phyloP scores from a whole-genome alignment of 2,329 filamentous ascomycete genomes.

The Colletotrichum higginsianum region DNA sequence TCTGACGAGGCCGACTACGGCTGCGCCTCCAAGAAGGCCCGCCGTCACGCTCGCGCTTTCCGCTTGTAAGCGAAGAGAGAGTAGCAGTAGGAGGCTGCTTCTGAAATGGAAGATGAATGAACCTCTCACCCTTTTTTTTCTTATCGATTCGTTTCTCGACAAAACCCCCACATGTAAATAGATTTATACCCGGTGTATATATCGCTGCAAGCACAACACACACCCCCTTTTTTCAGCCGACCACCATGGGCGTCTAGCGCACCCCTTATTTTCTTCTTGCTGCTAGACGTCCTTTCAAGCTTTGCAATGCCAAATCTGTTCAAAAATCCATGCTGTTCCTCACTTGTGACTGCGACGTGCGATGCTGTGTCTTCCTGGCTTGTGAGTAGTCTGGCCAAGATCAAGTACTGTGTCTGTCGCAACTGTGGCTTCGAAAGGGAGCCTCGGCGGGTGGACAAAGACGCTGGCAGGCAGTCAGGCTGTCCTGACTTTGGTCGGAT shows the following conservation, averaged over 20 bases:
- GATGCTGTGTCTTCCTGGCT: not conserved
- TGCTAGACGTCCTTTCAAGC: slow-evolving; percentile 19
- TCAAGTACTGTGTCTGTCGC: not conserved
- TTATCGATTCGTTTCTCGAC: slow-evolving; percentile 31
- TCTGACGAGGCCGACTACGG: slow-evolving; percentile 11
- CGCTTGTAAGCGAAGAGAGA: slow-evolving; percentile 4
- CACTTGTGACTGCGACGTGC: not conserved
- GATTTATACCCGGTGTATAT: slow-evolving; percentile 41
- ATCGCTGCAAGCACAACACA: slow-evolving; percentile 19
- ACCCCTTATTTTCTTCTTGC: slow-evolving; percentile 23
- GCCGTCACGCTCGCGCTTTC: slow-evolving; percentile 38
- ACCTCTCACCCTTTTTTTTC: not conserved
- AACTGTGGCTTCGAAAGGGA: not conserved
- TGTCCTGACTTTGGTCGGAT: too few relatives aligned
- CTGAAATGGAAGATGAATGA: slow-evolving; percentile 21
- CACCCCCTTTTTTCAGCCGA: slow-evolving; percentile 20
- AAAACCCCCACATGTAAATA: slow-evolving; percentile 29
- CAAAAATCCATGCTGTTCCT: not conserved
- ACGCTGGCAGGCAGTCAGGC: too few relatives aligned
- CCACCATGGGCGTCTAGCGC: slow-evolving; percentile 19
- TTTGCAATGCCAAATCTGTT: slow-evolving; percentile 38
- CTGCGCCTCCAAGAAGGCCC: slow-evolving; percentile 24
- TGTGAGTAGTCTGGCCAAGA: too few relatives aligned
- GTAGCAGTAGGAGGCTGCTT: not conserved
- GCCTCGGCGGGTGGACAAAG: too few relatives aligned